Evolutionary conservation across 1,284 basidiomycete genomes (phyloP), one percentile per base, ranked within the genome.

Genomic region (Bjerkandera adusta): DNA sequence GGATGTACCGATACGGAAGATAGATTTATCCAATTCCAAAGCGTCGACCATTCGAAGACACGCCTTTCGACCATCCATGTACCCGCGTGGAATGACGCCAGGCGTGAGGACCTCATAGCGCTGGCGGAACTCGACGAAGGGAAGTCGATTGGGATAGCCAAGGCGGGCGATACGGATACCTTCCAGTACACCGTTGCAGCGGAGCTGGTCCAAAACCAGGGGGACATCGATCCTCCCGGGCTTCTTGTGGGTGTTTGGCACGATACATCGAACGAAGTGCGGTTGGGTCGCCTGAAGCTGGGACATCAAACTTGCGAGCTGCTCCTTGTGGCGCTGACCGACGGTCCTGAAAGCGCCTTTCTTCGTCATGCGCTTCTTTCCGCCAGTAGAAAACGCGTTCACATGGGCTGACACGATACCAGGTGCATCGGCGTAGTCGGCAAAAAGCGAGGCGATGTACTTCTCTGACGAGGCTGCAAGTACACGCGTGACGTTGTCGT

Each of bases 121-220:
- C 58, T 95, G 92, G 20, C 95, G 84, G 73, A 99, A 99, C 66
- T 99, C 97, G 55, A 93, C 86, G 65, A 99, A 99, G 2, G 95
- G 92, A 1, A 98, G 78, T 29, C 97, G 79, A 66, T 99, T 99
- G 0, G 97, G 97, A 65, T 98, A 99, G 5, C 97, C 97, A 3
- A 97, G 79, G 39, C 97, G 86, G 8, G 97, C 97, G 55, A 99
- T 99, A 47, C 97, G 89, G 59, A 99, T 99, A 36, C 97, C 97
- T 68, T 99, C 97, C 22, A 99, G 78, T 0, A 99, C 97, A 85
- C 97, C 97, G 66, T 99, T 99, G 67, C 97, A 99, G 5, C 97
- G 83, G 16, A 99, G 74, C 63, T 99, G 97, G 62, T 99, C 96
- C 8, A 99, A 81, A 1, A 99, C 94, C 29, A 99, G 80, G 3